Evolutionary conservation across 768 basidiomycete species (phyloP).

Genomic region (Crepidotus variabilis): DNA sequence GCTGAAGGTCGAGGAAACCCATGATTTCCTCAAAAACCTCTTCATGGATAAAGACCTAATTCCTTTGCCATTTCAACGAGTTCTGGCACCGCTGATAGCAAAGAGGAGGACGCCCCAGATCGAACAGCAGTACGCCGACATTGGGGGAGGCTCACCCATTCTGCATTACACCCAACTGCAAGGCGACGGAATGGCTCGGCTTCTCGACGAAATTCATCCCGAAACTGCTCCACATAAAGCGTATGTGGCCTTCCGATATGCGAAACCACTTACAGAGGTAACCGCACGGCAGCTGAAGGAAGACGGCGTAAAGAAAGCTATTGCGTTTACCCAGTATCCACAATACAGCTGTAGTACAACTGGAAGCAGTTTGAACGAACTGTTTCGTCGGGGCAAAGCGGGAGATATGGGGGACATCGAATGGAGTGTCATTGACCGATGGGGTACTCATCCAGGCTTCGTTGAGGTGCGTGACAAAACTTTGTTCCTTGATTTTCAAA

Average conservation of each 20-base stretch:
- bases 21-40: constrained; percentile 88
- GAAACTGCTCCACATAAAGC: constrained; percentile 92
- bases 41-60: constrained; percentile 94
- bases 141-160: constrained; percentile 97
- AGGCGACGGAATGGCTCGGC: constrained; percentile 83
- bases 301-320: constrained; percentile 88
- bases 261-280: constrained; percentile 80
- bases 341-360: constrained; percentile 99
- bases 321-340: constrained; percentile 98
- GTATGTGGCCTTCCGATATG: constrained; percentile 96
- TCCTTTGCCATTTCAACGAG: constrained; percentile 86
- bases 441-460: constrained; percentile 94
- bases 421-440: constrained; percentile 98
- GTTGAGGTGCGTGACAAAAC: constrained; percentile 63
- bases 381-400: constrained; percentile 62
- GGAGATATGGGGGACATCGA: constrained; percentile 67
- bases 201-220: constrained; percentile 94
- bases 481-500: constrained; percentile 2
- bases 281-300: constrained; percentile 79
- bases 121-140: constrained; percentile 90
- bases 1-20: constrained; percentile 81
- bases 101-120: constrained; percentile 86
- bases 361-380: constrained; percentile 93
- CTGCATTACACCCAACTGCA: constrained; percentile 84
- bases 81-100: constrained; percentile 88